These are phyloP conservation scores for Colletotrichum sp. DNA, from an alignment of 2,329 filamentous ascomycete species.

Conservation along the genomic window DNA sequence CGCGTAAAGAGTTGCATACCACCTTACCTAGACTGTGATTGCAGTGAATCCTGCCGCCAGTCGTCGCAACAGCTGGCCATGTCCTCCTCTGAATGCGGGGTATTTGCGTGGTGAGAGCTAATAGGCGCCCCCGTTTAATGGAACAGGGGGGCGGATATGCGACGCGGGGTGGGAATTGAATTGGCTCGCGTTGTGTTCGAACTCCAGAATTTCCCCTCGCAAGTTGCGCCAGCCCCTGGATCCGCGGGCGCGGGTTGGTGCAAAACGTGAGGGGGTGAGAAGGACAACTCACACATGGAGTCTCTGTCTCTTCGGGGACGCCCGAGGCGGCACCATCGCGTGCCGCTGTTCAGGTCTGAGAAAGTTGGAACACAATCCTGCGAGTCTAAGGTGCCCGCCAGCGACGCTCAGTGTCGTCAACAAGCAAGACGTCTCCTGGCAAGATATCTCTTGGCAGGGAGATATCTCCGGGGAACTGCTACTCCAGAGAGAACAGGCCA, in stretches of 20 bases:
- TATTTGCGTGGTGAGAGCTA: background rate
- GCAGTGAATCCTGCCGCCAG: background rate
- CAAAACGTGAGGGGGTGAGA: background rate
- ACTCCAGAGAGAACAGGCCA: background rate
- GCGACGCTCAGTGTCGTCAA: background rate
- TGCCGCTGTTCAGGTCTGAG: background rate
- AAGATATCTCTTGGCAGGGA: background rate
- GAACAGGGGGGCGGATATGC: background rate
- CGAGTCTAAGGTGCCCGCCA: background rate
- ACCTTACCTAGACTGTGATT: no score
- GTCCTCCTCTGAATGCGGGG: background rate
- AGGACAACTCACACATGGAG: background rate
- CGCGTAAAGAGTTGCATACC: background rate
- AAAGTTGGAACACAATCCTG: background rate
- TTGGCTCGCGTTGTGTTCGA: background rate
- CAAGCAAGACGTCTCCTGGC: background rate
- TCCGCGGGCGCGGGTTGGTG: background rate
- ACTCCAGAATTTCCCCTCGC: background rate
- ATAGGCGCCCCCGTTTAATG: background rate
- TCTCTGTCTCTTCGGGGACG: background rate
- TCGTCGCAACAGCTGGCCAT: background rate
- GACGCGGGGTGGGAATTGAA: background rate
- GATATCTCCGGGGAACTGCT: background rate
- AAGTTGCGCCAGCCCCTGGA: background rate
- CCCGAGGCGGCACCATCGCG: background rate